Evolutionary conservation across 352 stramenopile species (phyloP).

Genomic region (Globisporangium paddicum): DNA sequence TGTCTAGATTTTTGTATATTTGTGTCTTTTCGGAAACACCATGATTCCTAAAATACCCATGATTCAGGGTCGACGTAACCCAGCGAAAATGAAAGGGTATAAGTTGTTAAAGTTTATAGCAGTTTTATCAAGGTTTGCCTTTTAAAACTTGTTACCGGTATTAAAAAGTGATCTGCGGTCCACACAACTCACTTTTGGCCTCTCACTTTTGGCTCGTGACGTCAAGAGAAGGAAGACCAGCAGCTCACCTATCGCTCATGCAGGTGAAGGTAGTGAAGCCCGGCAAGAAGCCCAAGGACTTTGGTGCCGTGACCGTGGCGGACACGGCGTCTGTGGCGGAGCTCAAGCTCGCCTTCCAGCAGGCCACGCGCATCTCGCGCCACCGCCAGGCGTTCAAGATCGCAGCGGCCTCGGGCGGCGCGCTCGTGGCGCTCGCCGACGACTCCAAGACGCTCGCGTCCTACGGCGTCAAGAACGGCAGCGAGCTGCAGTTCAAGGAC

Average conservation of each 20-base stretch:
- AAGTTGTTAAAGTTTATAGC: too few species aligned
- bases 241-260: constrained; percentile 29
- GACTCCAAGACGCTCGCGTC: constrained; percentile 50
- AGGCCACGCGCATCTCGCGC: constrained; percentile 37
- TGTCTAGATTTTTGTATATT: too few species aligned
- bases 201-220: constrained; percentile 11
- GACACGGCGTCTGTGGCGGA: constrained; percentile 35
- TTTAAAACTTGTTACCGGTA: too few species aligned
- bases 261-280: constrained; percentile 58
- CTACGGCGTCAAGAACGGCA: constrained; percentile 47
- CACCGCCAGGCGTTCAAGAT: constrained; percentile 68
- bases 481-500: constrained; percentile 72
- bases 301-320: constrained; percentile 31
- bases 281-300: constrained; percentile 59
- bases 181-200: not conserved
- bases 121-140: too few species aligned
- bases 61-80: too few species aligned
- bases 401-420: constrained; percentile 16
- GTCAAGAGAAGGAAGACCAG: not conserved
- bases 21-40: too few species aligned
- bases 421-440: constrained; percentile 45
- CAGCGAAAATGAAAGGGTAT: too few species aligned
- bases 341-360: constrained; percentile 62
- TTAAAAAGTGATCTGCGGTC: too few species aligned
- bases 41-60: too few species aligned